Evolutionary conservation across 1,284 basidiomycete genomes (phyloP).

Genomic region (Golubevia pallescens): DNA sequence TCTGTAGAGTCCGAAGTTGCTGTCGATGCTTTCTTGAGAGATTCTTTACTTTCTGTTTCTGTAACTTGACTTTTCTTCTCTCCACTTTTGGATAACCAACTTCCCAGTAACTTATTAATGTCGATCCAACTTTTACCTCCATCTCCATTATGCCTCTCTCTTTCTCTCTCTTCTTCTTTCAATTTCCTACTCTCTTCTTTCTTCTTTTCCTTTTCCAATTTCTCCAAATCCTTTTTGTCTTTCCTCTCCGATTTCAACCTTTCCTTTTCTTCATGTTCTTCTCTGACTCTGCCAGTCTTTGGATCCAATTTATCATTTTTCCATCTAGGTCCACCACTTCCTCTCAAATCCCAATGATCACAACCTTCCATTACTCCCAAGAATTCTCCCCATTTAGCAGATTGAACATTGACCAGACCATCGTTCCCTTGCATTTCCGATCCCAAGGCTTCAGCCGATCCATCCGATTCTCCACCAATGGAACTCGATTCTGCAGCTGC

Average conservation of each 20-base stretch:
- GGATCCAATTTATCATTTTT: too few species aligned
- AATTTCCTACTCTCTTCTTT: slow-evolving; percentile 8
- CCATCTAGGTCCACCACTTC: too few species aligned
- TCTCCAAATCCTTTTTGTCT: slow-evolving; percentile 3
- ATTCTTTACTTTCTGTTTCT: background rate
- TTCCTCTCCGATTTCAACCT: too few species aligned
- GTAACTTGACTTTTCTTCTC: slow-evolving; percentile 1
- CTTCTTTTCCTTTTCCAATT: slow-evolving; percentile 11
- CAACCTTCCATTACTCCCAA: slow-evolving; percentile 86
- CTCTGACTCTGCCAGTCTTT: too few species aligned
- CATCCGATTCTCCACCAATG: slow-evolving; percentile 47
- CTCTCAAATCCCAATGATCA: slow-evolving; percentile 97
- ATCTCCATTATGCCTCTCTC: slow-evolving; percentile 6
- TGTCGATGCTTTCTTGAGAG: background rate
- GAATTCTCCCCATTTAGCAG: slow-evolving; percentile 66
- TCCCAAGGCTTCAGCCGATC: slow-evolving; percentile 63
- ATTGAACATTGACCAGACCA: slow-evolving; percentile 82
- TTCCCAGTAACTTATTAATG: slow-evolving; percentile 45
- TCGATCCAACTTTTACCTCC: slow-evolving; percentile 35
- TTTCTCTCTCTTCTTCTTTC: background rate
- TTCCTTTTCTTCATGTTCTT: too few species aligned
- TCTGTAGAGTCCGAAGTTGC: background rate
- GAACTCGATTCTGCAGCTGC: slow-evolving; percentile 65
- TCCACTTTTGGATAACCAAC: background rate
- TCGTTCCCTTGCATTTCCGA: slow-evolving; percentile 83